Evolutionary conservation across 75 land plant genomes (phyloP), one percentile per base, ranked within the genome.

Genomic region (Selaginella tamariscina): DNA sequence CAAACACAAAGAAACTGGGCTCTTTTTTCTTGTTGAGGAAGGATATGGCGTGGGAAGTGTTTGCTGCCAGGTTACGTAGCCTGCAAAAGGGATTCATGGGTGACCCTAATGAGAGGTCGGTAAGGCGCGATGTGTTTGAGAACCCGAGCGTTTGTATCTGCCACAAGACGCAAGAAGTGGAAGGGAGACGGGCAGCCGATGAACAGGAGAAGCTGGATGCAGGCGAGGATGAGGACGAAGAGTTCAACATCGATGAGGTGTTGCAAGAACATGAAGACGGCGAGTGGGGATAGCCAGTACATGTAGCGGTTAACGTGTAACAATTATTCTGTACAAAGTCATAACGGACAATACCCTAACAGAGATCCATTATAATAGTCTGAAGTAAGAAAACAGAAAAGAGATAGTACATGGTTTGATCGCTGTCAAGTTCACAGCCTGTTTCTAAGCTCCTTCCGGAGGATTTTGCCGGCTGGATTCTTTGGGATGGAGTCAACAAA

Each of bases 391-490:
- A n/a, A n/a, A n/a, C n/a, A n/a, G n/a, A n/a, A n/a, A n/a, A n/a
- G n/a, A n/a, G n/a, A n/a, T n/a, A n/a, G n/a, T n/a, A n/a, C n/a
- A n/a, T n/a, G n/a, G n/a, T n/a, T n/a, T n/a, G n/a, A n/a, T n/a
- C n/a, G n/a, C n/a, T n/a, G n/a, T n/a, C n/a, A 39, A 39, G 49
- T 5, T 5, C 11, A 39, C 5, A 86, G 65, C 62, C 56, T 76
- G 24, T 71, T 76, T 66, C 82, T 78, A 56, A 83, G 56, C 18
- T 81, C 85, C 67, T 79, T 84, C 56, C 88, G 66, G 62, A 87
- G 66, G 0, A 87, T 87, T 72, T 87, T 87, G 24, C 90, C 90
- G 0, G 88, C 82, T 18, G 91, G 85, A 13, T 75, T 66, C 72
- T 87, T 87, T 0, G 91, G 91, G 27, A 87, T 83, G 0, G 76